These are phyloP conservation scores for Candida buenavistaensis DNA, from an alignment of 1,139 yeast genomes.

Conservation along the genomic window DNA sequence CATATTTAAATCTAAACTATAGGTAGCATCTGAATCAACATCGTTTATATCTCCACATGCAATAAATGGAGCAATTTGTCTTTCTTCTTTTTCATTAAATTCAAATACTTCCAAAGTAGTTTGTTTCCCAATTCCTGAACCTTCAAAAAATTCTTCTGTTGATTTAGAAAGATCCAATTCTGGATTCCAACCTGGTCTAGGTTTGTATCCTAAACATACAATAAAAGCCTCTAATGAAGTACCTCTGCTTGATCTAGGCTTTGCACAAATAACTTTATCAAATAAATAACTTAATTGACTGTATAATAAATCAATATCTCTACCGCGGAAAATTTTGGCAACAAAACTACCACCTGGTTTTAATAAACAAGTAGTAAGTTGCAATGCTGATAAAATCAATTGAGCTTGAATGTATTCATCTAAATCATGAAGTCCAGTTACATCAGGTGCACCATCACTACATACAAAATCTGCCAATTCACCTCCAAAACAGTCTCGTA, in stretches of 20 bases:
- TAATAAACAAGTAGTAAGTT: conserved; percentile 82
- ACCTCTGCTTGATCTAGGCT: conserved; percentile 92
- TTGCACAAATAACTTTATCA: conserved; percentile 88
- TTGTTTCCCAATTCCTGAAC: conserved; percentile 50
- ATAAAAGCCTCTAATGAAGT: conserved; percentile 91
- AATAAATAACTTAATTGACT: conserved; percentile 84
- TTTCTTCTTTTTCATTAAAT: conserved; percentile 28
- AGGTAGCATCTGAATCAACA: conserved; percentile 94
- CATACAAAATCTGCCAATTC: conserved; percentile 94
- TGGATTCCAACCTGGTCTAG: conserved; percentile 83
- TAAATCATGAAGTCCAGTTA: conserved; percentile 92
- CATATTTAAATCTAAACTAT: conserved; percentile 55
- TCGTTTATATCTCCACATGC: conserved; percentile 92
- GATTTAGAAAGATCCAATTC: conserved; percentile 55
- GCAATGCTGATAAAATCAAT: conserved; percentile 83
- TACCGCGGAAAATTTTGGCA: conserved; percentile 93
- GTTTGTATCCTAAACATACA: conserved; percentile 85
- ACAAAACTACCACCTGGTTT: conserved; percentile 91
- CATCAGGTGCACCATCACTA: conserved; percentile 98
- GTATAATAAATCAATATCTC: conserved; percentile 90
- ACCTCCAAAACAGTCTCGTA: conserved; percentile 81
- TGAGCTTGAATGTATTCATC: conserved; percentile 98
- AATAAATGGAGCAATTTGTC: conserved; percentile 79
- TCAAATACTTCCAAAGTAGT: neutral
- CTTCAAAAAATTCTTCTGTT: conserved; percentile 80